Base-by-base conservation (phyloP, 805 yeast genomes). In the Scheffersomyces stipitis region DNA sequence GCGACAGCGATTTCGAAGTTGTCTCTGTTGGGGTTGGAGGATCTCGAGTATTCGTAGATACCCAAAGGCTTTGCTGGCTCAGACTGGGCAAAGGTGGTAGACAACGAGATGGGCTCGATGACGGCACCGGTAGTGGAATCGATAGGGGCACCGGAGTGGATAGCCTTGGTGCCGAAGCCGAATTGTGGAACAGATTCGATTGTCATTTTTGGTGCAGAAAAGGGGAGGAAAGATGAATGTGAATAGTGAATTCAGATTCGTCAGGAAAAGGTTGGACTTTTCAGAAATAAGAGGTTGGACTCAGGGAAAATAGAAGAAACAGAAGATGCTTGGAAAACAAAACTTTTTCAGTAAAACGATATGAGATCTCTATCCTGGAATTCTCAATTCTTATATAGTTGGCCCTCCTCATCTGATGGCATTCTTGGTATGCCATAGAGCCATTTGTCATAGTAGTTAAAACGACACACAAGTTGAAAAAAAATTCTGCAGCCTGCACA, bases 1-100 rank as follows among this genome's bases (percentile, higher is more conserved):
- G 95, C 95, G 37, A 86, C 76, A 7, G 86, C 91, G 35, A 65
- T 68, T 66, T 87, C 96, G 45, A 86, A 81, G 58, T 79, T 81
- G 60, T 79, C 81, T 69, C 96, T 80, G 76, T 86, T 87, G 44
- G 96, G 96, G 65, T 86, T 86, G 45, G 83, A 80, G 18, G 91
- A 83, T 62, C 96, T 75, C 14, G 95, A 84, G 69, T 86, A 86
- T 60, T 87, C 95, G 66, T 80, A 87, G 30, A 63, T 72, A 33
- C 95, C 95, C 31, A 87, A 57, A 40, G 95, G 95, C 50, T 75
- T 66, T 34, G 87, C 78, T 37, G 95, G 95, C 44, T 80, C 78
- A 35, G 75, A 62, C 64, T 86, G 96, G 35, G 87, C 90, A 68
- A 82, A 86, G 27, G 96, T 86, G 44, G 95, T 86, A 33, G 90